Evolutionary conservation across 2,329 filamentous ascomycete genomes (phyloP).

Genomic region (Erysiphe pulchra): DNA sequence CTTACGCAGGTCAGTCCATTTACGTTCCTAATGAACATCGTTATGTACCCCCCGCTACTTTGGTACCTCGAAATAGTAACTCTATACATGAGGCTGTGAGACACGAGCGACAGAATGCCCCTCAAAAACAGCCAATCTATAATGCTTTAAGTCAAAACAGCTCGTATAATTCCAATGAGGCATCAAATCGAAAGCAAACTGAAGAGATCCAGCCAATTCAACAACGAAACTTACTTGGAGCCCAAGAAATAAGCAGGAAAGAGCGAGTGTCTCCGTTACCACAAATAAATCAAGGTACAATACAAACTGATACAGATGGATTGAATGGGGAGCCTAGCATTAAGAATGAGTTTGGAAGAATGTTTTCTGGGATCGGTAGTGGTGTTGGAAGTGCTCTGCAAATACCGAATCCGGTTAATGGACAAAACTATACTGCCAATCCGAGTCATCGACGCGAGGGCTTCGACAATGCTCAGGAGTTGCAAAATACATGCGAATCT

Average conservation of each 20-base stretch:
- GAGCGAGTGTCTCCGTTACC: slow-evolving; percentile 72
- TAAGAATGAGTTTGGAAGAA: slow-evolving; percentile 82
- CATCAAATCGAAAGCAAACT: slow-evolving; percentile 17
- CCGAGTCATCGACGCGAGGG: slow-evolving; percentile 26
- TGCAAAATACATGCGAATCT: slow-evolving; percentile 1
- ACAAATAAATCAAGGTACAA: slow-evolving; percentile 73
- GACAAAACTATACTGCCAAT: slow-evolving; percentile 3
- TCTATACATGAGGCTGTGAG: slow-evolving; percentile 9
- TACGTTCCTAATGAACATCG: slow-evolving; percentile 9
- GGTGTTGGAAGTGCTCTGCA: slow-evolving; percentile 27
- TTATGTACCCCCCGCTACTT: slow-evolving; percentile 15
- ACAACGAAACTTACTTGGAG: slow-evolving; percentile 41
- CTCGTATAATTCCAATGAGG: slow-evolving; percentile 19
- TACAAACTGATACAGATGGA: slow-evolving; percentile 49
- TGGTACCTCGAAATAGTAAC: slow-evolving; percentile 13
- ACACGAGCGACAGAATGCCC: slow-evolving; percentile 14
- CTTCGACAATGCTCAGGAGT: slow-evolving; percentile 19
- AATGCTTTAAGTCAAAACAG: slow-evolving; percentile 18
- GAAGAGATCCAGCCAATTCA: slow-evolving; percentile 29
- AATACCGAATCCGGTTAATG: slow-evolving; percentile 21
- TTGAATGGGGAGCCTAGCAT: slow-evolving; percentile 67
- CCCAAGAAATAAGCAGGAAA: slow-evolving; percentile 51
- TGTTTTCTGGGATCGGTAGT: slow-evolving; percentile 80
- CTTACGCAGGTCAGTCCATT: slow-evolving; percentile 7
- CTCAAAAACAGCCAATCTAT: slow-evolving; percentile 14